phyloP scores from a whole-genome alignment of 192 early-diverging fungal genomes.

The Backusella mclennaniae region DNA sequence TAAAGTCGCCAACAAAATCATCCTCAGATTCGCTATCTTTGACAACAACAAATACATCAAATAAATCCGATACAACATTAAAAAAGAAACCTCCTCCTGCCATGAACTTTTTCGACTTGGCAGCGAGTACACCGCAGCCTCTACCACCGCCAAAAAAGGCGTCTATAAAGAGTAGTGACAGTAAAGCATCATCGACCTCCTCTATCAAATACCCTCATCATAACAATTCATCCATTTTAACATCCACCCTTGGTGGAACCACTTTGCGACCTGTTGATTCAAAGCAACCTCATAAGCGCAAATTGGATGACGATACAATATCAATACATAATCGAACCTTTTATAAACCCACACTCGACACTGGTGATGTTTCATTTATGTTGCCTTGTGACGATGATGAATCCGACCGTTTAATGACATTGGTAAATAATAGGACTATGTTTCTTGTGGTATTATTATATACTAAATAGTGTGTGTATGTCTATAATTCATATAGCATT shows the following conservation, averaged over 20 bases:
- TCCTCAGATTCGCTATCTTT: background rate
- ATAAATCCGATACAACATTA: background rate
- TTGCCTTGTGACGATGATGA: conserved; percentile 22
- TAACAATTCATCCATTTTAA: background rate
- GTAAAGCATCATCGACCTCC: background rate
- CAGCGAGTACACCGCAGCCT: background rate
- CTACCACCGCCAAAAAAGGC: background rate
- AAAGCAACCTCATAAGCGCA: background rate
- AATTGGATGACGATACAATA: background rate
- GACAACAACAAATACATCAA: background rate
- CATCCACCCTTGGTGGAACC: background rate
- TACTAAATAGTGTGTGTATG: background rate
- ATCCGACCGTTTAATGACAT: conserved; percentile 7
- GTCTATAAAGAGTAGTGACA: background rate
- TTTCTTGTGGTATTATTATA: background rate
- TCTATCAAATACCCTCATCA: background rate
- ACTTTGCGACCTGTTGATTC: background rate
- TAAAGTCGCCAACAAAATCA: background rate
- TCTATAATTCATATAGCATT: conserved; percentile 17
- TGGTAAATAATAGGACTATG: background rate
- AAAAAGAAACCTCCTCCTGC: background rate
- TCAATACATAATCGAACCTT: background rate
- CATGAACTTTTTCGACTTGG: background rate
- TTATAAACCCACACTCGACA: background rate
- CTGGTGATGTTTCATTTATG: conserved; percentile 7